These are phyloP conservation scores for Botrytis fragariae DNA, from an alignment of 2,329 filamentous ascomycete species.

Conservation along the genomic window DNA sequence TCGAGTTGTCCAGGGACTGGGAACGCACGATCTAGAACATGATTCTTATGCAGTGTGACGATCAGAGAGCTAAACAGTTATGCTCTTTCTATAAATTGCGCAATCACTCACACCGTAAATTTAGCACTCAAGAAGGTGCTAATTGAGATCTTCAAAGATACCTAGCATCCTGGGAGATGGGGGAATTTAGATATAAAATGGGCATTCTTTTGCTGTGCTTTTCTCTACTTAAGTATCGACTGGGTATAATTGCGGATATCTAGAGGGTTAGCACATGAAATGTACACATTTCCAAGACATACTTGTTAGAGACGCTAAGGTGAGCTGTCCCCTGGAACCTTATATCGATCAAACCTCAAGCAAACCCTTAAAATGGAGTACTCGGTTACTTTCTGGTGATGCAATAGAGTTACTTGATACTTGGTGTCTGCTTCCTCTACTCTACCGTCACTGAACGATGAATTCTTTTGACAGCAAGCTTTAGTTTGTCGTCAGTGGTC, in stretches of 20 bases:
- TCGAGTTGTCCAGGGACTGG: background rate
- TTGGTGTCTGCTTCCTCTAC: background rate
- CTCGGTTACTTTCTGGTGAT: background rate
- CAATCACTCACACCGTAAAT: background rate
- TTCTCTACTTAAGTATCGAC: background rate
- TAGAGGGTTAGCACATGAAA: background rate
- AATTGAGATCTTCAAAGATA: background rate
- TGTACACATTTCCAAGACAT: background rate
- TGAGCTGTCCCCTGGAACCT: background rate
- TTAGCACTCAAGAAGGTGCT: background rate
- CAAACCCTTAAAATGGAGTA: background rate
- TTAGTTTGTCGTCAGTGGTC: background rate
- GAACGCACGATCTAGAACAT: background rate
- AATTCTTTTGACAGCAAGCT: background rate
- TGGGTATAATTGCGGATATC: background rate
- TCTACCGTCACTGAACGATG: constrained; percentile 6
- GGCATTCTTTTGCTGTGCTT: background rate
- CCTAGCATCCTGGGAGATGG: background rate
- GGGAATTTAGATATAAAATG: background rate
- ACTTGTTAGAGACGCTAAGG: background rate
- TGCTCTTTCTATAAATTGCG: background rate
- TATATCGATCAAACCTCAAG: background rate
- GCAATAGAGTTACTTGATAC: background rate
- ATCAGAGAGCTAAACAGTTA: background rate
- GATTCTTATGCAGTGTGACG: background rate